Conservation (phyloP, 2,329 filamentous ascomycete genomes). For the Calonectria naviculata region DNA sequence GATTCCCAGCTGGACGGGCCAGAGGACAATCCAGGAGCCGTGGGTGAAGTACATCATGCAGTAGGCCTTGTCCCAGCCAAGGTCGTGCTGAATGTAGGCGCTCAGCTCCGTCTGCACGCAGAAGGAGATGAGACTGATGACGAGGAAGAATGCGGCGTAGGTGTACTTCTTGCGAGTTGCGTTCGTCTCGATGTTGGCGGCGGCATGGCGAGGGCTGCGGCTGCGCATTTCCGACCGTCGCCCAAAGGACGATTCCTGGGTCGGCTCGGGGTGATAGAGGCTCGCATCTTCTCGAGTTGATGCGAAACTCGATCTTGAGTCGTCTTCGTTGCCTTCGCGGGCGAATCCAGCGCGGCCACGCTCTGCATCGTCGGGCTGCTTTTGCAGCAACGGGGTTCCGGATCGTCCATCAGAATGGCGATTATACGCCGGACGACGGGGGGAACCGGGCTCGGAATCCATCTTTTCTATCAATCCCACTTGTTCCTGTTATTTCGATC, state of each 20-base stretch:
- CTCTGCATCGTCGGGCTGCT: constrained; percentile 44
- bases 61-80: constrained; percentile 98
- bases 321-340: constrained; percentile 23
- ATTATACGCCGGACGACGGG: constrained; percentile 57
- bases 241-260: constrained; percentile 42
- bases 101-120: constrained; percentile 96
- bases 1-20: constrained; percentile 85
- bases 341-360: constrained; percentile 37
- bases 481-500: constrained; percentile 41
- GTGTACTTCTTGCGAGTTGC: constrained; percentile 83
- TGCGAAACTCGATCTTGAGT: constrained; percentile 27
- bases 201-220: constrained; percentile 71
- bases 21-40: constrained; percentile 91
- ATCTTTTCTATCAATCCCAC: constrained; percentile 46
- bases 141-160: constrained; percentile 85
- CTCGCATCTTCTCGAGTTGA: constrained; percentile 38
- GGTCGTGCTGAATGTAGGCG: constrained; percentile 90
- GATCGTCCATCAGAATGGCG: constrained; percentile 59
- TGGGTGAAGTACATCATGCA: constrained; percentile 99
- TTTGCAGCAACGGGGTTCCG: constrained; percentile 53
- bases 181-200: constrained; percentile 46
- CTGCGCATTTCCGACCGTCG: constrained; percentile 78
- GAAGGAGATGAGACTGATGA: constrained; percentile 87
- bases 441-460: constrained; percentile 49
- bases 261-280: constrained; percentile 41